Conservation (phyloP, 2,329 filamentous ascomycete genomes). For the Dichotomopilus funicola region DNA sequence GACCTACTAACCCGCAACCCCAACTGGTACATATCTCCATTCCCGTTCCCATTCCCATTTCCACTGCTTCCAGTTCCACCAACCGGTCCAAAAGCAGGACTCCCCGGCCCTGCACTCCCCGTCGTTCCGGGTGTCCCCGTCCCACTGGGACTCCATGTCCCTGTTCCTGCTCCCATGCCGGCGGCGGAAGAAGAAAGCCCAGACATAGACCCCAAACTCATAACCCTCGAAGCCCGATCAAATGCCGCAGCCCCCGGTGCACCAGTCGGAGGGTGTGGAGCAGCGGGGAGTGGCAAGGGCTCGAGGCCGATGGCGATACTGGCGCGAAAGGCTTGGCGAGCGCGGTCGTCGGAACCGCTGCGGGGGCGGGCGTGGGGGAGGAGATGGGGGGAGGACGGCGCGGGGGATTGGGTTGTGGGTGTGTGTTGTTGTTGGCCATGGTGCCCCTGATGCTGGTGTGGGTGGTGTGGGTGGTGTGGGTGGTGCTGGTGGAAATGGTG, state of each 20-base stretch:
- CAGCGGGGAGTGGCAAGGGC: conserved; percentile 24
- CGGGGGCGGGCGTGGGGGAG: conserved; percentile 20
- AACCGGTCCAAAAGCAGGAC: background rate
- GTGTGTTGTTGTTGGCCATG: background rate
- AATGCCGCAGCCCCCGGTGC: background rate
- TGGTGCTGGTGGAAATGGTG: background rate
- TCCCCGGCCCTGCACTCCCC: background rate
- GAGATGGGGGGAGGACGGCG: conserved; percentile 13
- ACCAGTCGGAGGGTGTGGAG: background rate
- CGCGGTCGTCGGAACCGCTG: conserved; percentile 10
- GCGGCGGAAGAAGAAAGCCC: background rate
- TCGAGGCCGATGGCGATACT: conserved; percentile 32
- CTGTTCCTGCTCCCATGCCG: background rate
- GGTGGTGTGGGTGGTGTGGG: background rate
- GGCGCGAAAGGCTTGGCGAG: conserved; percentile 26
- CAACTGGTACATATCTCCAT: background rate
- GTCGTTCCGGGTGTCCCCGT: background rate
- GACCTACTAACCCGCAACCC: conserved; percentile 13
- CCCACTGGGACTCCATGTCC: background rate
- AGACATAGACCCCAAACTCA: conserved; percentile 9
- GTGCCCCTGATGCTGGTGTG: background rate
- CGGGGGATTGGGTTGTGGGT: conserved; percentile 1
- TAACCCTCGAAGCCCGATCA: conserved; percentile 11
- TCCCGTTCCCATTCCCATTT: background rate
- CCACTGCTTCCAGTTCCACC: background rate